phyloP scores from a whole-genome alignment of 768 basidiomycete species.

The Cystobasidium tubakii region DNA sequence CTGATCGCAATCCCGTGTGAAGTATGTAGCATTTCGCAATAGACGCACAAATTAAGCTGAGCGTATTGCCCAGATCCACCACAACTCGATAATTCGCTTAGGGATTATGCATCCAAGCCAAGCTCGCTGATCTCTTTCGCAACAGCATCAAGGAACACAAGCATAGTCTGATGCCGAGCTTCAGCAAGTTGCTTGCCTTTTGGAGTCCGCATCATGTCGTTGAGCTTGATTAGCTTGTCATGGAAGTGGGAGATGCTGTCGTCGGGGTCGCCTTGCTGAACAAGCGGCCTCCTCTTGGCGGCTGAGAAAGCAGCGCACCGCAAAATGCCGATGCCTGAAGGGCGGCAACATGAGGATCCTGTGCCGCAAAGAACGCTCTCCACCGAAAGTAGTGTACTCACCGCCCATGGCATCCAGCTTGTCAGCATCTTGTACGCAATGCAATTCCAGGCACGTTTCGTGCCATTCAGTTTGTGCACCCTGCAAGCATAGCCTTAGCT shows the following conservation, averaged over 20 bases:
- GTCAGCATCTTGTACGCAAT: constrained; percentile 40
- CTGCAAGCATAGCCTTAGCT: too few relatives aligned
- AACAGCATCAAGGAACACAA: background rate
- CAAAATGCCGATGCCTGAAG: constrained; percentile 39
- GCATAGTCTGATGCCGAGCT: constrained; percentile 27
- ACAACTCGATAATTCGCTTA: too few relatives aligned
- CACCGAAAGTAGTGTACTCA: background rate
- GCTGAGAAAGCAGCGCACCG: constrained; percentile 44
- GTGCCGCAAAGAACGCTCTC: background rate
- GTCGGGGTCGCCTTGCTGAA: background rate
- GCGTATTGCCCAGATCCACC: too few relatives aligned
- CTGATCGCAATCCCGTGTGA: too few relatives aligned
- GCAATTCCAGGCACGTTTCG: constrained; percentile 31
- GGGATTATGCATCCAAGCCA: too few relatives aligned
- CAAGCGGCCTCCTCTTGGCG: constrained; percentile 28
- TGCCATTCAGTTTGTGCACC: constrained; percentile 31
- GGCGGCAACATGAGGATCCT: background rate
- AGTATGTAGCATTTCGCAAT: too few relatives aligned
- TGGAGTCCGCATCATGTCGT: constrained; percentile 39
- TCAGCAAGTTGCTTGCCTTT: constrained; percentile 13
- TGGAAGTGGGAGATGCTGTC: constrained; percentile 43
- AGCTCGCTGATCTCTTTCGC: background rate
- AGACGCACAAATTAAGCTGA: too few relatives aligned
- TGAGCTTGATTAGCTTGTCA: constrained; percentile 44
- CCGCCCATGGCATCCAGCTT: constrained; percentile 37